phyloP scores from a whole-genome alignment of 768 basidiomycete genomes.

The Chalciporus piperatus region DNA sequence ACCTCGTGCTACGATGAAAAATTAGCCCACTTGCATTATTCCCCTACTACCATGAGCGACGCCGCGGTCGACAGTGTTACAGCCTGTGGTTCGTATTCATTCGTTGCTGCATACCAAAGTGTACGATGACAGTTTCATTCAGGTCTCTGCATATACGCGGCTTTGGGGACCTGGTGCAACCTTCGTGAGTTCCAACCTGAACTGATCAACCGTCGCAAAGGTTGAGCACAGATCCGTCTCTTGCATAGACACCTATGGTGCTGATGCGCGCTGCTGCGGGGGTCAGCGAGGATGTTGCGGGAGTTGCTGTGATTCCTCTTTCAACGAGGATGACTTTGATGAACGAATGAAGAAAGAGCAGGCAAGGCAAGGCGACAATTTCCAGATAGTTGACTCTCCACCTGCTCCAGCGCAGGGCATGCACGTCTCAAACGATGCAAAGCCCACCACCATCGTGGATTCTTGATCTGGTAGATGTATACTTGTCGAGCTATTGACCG shows the following conservation, averaged over 20 bases:
- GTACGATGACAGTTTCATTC: background rate
- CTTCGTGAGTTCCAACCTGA: slow-evolving; percentile 19
- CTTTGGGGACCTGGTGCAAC: slow-evolving; percentile 24
- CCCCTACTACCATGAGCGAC: slow-evolving; percentile 21
- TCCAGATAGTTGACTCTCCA: slow-evolving; percentile 18
- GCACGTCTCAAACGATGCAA: slow-evolving; percentile 10
- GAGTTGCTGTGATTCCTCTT: slow-evolving; percentile 27
- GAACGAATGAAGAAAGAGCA: slow-evolving; percentile 26
- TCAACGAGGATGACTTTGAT: slow-evolving; percentile 29
- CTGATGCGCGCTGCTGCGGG: slow-evolving; percentile 21
- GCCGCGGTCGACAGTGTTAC: background rate
- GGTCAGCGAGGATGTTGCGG: slow-evolving; percentile 28
- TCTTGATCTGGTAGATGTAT: background rate
- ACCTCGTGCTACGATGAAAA: background rate
- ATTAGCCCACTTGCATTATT: background rate
- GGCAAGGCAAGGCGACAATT: slow-evolving; percentile 12
- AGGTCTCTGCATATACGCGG: slow-evolving; percentile 14
- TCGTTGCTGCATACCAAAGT: background rate
- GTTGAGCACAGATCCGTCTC: background rate
- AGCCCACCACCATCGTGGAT: background rate
- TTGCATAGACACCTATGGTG: slow-evolving; percentile 22
- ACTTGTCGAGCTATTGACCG: background rate
- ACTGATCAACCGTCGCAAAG: background rate
- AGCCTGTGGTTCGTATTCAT: slow-evolving; percentile 18
- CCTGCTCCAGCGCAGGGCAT: slow-evolving; percentile 21